Base-by-base conservation (phyloP, 2,329 filamentous ascomycete genomes). In the Hymenotorrendiella dingleyae region DNA sequence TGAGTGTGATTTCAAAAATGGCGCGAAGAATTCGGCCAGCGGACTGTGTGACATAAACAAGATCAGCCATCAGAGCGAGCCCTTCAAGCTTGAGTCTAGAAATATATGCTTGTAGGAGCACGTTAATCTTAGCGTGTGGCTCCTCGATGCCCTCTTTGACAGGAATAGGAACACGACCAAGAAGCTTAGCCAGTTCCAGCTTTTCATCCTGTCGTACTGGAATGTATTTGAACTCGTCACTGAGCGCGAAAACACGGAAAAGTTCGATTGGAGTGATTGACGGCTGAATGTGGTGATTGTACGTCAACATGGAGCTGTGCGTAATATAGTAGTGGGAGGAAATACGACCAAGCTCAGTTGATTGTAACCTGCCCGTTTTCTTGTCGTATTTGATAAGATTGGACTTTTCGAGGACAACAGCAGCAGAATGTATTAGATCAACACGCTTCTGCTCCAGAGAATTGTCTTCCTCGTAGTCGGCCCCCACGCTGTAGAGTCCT, bases 311-410 rank as follows among this genome's bases (percentile, higher is more conserved):
- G 11, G 91, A 97, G 54, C 80, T 87, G 64, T 95, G 82, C 0
- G 89, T 93, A 59, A 98, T 96, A 70, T 98, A 98, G 71, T 98
- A 98, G 64, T 98, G 93, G 11, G 91, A 97, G 5, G 94, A 86
- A 54, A 98, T 94, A 30, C 93, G 83, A 40, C 94, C 93, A 42
- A 98, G 81, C 63, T 98, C 93, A 0, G 93, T 98, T 4, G 86
- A 79, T 64, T 94, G 89, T 23, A 98, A 67, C 57, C 82, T 86
- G 20, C 94, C 93, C 1, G 83, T 82, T 66, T 93, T 93, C 64
- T 94, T 93, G 57, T 98, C 93, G 59, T 98, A 98, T 59, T 94
- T 96, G 64, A 94, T 74, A 6, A 98, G 75, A 47, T 84, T 89
- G 2, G 88, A 88, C 60, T 86, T 93, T 58, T 94, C 88, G 9